Conservation (phyloP, 305 asterid species). For the Nicotiana rustica region DNA sequence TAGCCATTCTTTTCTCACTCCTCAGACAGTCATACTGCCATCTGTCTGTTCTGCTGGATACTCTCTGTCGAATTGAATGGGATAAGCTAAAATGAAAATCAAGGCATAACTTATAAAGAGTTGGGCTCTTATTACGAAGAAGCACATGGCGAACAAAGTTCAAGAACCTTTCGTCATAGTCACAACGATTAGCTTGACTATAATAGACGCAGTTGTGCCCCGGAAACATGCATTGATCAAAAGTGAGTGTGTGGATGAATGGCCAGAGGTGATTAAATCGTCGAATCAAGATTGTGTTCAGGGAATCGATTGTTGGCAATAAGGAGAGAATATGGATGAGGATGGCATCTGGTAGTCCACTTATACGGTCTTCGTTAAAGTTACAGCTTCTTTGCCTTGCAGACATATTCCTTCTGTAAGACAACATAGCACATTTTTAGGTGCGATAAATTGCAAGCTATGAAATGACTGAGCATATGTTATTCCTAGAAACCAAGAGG, state of each 20-base stretch:
- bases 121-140: background rate
- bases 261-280: conserved; percentile 6
- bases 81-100: conserved; percentile 26
- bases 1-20: conserved; percentile 18
- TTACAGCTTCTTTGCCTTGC: conserved; percentile 11
- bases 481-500: conserved; percentile 25
- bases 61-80: background rate
- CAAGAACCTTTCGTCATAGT: background rate
- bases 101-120: conserved; percentile 9
- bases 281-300: background rate
- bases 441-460: background rate
- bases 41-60: background rate
- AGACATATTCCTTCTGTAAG: background rate
- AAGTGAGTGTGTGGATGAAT: conserved; percentile 20
- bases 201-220: conserved; percentile 7
- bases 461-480: conserved; percentile 17
- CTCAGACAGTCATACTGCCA: conserved; percentile 1
- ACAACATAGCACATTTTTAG: conserved; percentile 13
- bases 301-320: background rate
- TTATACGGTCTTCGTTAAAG: background rate
- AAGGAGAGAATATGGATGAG: conserved; percentile 22
- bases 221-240: conserved; percentile 16
- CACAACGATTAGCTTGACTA: background rate
- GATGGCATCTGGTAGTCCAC: conserved; percentile 19
- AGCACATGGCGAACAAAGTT: background rate